Base-by-base conservation (phyloP, 257 asterid genomes). In the Nicotiana attenuata region DNA sequence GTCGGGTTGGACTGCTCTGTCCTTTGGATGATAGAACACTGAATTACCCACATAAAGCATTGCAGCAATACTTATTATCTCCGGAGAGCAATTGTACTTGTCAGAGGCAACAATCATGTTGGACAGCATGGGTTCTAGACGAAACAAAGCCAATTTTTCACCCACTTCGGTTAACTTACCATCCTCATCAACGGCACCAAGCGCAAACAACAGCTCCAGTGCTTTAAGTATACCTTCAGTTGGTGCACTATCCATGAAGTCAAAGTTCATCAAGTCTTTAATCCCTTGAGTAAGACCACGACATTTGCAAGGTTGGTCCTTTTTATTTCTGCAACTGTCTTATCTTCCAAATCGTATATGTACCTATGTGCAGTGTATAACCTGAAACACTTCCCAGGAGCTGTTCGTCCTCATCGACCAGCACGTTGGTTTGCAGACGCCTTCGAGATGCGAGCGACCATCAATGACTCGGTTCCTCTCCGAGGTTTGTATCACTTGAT, bases 181-280 rank as follows among this genome's bases (percentile, higher is more conserved):
- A 29, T 56, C 88, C 86, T 91, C 89, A 88, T 90, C 89, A 80
- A 92, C 93, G 26, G 95, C 95, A 86, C 91, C 87, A 69, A 90
- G 81, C 60, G 93, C 92, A 86, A 88, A 91, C 81, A 92, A 92
- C 79, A 87, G 65, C 85, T 92, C 95, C 88, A 91, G 79, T 10
- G 95, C 97, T 88, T 91, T 91, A 82, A 91, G 65, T 81, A 92
- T 82, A 82, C 93, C 91, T 91, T 92, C 95, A 59, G 97, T 88
- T 78, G 93, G 91, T n/a, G 97, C 93, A 63, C 95, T 93, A 79
- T 92, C 97, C 97, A 92, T 92, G 84, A 92, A 91, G 69, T 92
- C 97, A 86, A 92, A 91, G 85, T 91, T 89, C 65, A 91, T 82
- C 77, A 92, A 84, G 84, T 92, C 95, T 78, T 90, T 84, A 82